Evolutionary conservation across 2,329 filamentous ascomycete species (phyloP), one percentile per base, ranked within the genome.

Genomic region (Fusarium cyanostomum): DNA sequence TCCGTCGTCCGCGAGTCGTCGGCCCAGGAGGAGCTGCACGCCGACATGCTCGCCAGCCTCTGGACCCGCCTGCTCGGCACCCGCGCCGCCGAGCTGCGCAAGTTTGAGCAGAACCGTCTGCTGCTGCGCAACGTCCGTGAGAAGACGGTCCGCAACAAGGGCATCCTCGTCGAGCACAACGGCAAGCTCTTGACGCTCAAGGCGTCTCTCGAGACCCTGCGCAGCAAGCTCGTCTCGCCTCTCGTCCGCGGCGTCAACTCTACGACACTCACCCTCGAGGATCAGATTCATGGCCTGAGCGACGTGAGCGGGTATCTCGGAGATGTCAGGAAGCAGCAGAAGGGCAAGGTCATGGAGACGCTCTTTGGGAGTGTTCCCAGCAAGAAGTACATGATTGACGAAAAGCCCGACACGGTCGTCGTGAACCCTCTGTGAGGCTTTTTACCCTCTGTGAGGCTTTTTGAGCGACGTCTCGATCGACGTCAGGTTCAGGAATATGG

Each of bases 71-170:
- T 96, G 18, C 86, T 97, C 1, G 94, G 93, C 2, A 83, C 90
- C 34, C 90, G 91, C 71, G 88, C 90, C 8, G 83, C 83, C 39
- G 85, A 89, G 66, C 83, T 97, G n/a, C 86, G 87, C 73, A 97
- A 97, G 76, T 97, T 93, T 77, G 92, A 97, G 75, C 92, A 91
- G 78, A 98, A 98, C 81, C 89, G 90, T 62, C 84, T 88, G 45
- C 82, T 97, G 1, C 86, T 98, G 21, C 86, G 84, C 45, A 90
- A 89, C 65, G 90, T 98, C 54, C 88, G 93, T 62, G 86, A 90
- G 56, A 91, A 90, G 70, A 97, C 94, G 2, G 88, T 97, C 21
- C 86, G 87, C 60, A 96, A 97, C 79, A 97, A 97, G 78, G 87
- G 88, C 63, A 84, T 96, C 31, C 84, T 98, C 8, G 87, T 95